Evolutionary conservation across 139 green algal species (phyloP).

Genomic region (Microglena sp.): DNA sequence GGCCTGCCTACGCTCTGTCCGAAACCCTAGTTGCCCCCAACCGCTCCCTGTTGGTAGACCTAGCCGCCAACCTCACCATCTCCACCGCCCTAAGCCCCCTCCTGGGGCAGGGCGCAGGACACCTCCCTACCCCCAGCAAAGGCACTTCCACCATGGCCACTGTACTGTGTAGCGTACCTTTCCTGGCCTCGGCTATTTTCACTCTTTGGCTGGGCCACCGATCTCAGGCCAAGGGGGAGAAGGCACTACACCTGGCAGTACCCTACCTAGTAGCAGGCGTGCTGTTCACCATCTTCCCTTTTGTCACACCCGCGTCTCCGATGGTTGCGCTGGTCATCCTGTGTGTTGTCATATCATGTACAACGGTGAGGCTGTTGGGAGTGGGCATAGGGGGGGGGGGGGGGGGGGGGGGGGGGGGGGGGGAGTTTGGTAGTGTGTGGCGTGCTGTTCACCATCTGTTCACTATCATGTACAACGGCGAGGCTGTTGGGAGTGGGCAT

Average conservation of each 20-base stretch:
- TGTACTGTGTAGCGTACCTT: too few species aligned
- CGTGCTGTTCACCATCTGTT: constrained; percentile 12
- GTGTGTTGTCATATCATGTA: constrained; percentile 10
- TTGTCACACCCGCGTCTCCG: background rate
- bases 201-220: too few species aligned
- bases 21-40: too few species aligned
- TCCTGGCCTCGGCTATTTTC: too few species aligned
- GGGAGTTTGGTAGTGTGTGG: too few species aligned
- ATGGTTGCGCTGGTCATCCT: constrained; percentile 8
- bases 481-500: background rate
- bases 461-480: constrained; percentile 6
- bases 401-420: too few species aligned
- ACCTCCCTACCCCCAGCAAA: too few species aligned
- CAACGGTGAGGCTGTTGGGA: background rate
- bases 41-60: too few species aligned
- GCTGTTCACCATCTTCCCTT: constrained; percentile 14
- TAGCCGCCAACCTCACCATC: too few species aligned
- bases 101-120: too few species aligned
- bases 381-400: background rate
- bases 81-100: too few species aligned
- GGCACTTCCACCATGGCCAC: too few species aligned
- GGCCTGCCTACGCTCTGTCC: background rate
- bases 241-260: constrained; percentile 17
- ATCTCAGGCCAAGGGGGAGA: constrained; percentile 12
- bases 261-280: constrained; percentile 15